Evolutionary conservation across 1,284 basidiomycete species (phyloP), one percentile per base, ranked within the genome.

Genomic region (Malassezia dermatis): DNA sequence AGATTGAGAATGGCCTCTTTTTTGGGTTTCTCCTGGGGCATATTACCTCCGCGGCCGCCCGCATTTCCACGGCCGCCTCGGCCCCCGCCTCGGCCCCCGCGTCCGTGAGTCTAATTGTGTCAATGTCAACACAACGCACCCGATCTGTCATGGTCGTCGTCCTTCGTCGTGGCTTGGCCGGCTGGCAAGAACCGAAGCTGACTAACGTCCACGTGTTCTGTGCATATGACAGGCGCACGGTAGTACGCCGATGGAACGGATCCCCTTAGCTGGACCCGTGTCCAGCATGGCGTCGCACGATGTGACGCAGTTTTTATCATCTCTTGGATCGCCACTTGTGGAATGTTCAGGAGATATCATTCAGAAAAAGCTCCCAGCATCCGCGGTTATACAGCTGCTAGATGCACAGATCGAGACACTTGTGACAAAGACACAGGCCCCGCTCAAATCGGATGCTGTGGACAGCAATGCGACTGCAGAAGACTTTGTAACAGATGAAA

Each of bases 1-100:
- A 98, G 82, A 77, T 96, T 91, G 27, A 98, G 82, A 76, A 98
- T 96, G 28, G 88, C 88, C 77, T 98, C 93, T 47, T 88, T 83
- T 76, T 88, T 89, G 47, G 89, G 88, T 75, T 89, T 89, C 63
- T 90, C 88, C 27, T 40, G 46, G 11, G 47, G 30, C 23, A 37
- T 32, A n/a, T 44, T 34, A 8, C 43, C 31, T 8, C 37, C 45
- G 4, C 53, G 48, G 17, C 53, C 51, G 4, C 6, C n/a, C 15
- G 37, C 12, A 12, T 39, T 39, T 13, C 54, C 49, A 8, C 59
- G 52, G 0, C 48, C 24, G 2, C 41, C 37, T 8, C 51, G 50
- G 8, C 58, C 61, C 28, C 62, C 53, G 8, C 62, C 52, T 13
- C 47, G 53, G 21, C 50, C 50, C 26, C 51, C 27, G 13, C 35